Conservation (phyloP, 2,329 filamentous ascomycete species). For the Claviceps lovelessii region DNA sequence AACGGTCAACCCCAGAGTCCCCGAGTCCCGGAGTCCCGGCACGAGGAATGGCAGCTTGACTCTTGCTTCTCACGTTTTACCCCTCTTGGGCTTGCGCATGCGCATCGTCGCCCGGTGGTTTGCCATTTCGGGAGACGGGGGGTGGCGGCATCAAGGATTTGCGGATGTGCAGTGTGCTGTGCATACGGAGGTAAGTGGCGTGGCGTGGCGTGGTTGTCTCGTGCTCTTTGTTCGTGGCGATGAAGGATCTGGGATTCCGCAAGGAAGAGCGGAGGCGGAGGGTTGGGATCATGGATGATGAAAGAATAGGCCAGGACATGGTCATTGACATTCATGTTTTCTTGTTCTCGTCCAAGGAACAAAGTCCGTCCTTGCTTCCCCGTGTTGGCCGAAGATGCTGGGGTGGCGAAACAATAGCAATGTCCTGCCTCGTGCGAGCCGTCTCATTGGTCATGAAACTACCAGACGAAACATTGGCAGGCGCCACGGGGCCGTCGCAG, state of each 20-base stretch:
- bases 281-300: not conserved
- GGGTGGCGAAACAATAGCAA: not conserved
- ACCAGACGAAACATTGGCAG: not conserved
- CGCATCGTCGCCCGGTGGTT: not conserved
- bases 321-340: too few species aligned
- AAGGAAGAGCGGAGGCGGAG: not conserved
- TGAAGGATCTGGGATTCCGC: not conserved
- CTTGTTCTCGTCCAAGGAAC: too few species aligned
- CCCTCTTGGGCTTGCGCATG: not conserved
- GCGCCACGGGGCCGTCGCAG: not conserved
- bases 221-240: not conserved
- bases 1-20: too few species aligned
- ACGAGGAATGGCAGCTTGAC: not conserved
- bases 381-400: not conserved
- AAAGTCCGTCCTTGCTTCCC: too few species aligned
- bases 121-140: not conserved
- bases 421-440: not conserved
- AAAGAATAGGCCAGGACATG: not conserved
- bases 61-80: not conserved
- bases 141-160: not conserved
- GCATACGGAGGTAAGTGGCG: not conserved
- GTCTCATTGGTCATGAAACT: not conserved
- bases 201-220: not conserved
- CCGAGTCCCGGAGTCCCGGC: not conserved
- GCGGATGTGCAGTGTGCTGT: too few species aligned